Percentiles rank a stretch among this genome's conserved stretches.
Conservation (phyloP, 495 filamentous ascomycete species). For the Patellaria atrata region DNA sequence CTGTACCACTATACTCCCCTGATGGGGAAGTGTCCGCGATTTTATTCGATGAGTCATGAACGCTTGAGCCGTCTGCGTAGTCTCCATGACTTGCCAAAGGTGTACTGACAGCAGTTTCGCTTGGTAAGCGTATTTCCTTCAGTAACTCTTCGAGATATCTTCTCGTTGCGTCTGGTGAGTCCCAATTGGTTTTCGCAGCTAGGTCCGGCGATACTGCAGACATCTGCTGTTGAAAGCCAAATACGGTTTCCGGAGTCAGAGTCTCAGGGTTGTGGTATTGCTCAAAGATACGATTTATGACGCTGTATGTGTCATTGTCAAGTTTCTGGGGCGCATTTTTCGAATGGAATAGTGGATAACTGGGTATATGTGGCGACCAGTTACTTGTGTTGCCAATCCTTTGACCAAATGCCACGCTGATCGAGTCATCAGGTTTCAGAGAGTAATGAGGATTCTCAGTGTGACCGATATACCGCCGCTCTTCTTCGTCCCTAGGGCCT, state of each 20-base stretch:
- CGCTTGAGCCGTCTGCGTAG: too few relatives aligned
- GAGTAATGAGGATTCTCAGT: too few relatives aligned
- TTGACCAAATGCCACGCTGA: constrained; percentile 14
- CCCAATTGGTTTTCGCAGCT: constrained; percentile 18
- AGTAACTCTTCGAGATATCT: constrained; percentile 21
- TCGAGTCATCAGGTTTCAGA: constrained; percentile 18
- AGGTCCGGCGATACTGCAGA: constrained; percentile 18
- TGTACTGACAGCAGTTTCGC: not conserved
- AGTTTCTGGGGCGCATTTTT: constrained; percentile 20
- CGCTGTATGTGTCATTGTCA: constrained; percentile 31
- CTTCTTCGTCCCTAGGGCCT: too few relatives aligned
- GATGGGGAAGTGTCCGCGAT: constrained; percentile 9
- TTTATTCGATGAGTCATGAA: constrained; percentile 8
- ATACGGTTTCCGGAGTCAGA: constrained; percentile 21
- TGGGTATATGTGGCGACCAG: constrained; percentile 8
- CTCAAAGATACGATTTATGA: constrained; percentile 31
- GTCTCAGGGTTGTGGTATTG: constrained; percentile 26
- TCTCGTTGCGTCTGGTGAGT: constrained; percentile 22
- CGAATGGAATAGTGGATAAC: constrained; percentile 2
- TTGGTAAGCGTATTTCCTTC: constrained; percentile 7
- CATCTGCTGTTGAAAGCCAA: constrained; percentile 20
- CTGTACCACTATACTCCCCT: constrained; percentile 11
- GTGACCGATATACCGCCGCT: constrained; percentile 21
- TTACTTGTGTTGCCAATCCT: constrained; percentile 1
- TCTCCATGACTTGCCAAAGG: too few relatives aligned